These are phyloP conservation scores for Bipolaris zeicola DNA, from an alignment of 2,329 filamentous ascomycete species.

Conservation along the genomic window DNA sequence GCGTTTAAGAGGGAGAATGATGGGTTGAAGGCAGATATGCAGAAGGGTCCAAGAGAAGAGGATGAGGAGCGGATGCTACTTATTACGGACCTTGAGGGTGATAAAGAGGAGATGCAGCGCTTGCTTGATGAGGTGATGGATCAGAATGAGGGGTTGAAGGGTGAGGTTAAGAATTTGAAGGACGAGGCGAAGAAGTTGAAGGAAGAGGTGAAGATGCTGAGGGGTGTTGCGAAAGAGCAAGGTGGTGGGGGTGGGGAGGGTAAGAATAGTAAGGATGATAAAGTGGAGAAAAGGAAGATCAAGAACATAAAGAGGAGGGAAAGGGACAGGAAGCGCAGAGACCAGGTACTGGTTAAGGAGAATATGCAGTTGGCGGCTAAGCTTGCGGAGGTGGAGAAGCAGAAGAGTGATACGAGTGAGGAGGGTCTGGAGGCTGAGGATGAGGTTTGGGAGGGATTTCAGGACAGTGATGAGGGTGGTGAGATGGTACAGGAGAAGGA, in stretches of 20 bases:
- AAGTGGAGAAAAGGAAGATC: too few relatives aligned
- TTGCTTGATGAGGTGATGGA: too few relatives aligned
- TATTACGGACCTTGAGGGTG: too few relatives aligned
- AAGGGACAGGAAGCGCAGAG: background rate
- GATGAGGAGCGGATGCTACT: too few relatives aligned
- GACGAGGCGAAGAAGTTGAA: background rate
- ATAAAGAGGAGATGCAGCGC: too few relatives aligned
- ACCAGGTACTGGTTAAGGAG: background rate
- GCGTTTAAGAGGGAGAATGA: too few relatives aligned
- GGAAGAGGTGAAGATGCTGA: background rate
- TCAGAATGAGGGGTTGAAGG: background rate
- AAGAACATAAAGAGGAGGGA: background rate
- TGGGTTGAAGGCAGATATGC: too few relatives aligned
- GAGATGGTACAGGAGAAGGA: background rate
- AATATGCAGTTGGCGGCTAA: background rate
- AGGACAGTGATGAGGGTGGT: background rate
- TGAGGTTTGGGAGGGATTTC: too few relatives aligned
- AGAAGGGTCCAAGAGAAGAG: too few relatives aligned
- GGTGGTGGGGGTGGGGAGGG: too few relatives aligned
- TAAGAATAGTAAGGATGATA: too few relatives aligned
- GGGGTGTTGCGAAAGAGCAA: background rate
- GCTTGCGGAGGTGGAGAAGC: background rate
- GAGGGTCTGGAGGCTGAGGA: background rate
- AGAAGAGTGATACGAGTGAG: background rate
- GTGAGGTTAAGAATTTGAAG: background rate